Evolutionary conservation across 257 asterid species (phyloP), one percentile per base, ranked within the genome.

Genomic region (Plantago elongata): DNA sequence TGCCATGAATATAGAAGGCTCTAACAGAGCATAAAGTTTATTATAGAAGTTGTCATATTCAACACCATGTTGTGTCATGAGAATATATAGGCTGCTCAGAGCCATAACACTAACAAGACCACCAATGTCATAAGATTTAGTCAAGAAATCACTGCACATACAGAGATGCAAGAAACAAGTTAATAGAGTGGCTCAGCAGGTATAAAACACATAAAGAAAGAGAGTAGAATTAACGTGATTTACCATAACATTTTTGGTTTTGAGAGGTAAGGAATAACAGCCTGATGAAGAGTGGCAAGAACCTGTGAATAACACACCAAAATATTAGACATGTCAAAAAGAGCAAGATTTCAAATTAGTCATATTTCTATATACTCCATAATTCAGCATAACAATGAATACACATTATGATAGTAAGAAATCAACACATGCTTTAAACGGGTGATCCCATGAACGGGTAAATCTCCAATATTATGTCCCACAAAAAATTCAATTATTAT

Each of bases 31-130:
- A 66, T 92, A 92, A 47, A 92, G 94, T 77, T 92, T 89, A 72
- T 81, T 74, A 48, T 92, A 92, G 81, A 92, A 92, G 77, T 92
- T 79, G 70, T 96, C 95, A 75, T 92, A 92, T 60, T 92, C 99
- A 54, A 92, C 93, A 27, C 97, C 95, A 64, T 92, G 89, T 76
- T 87, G 85, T 59, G 97, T 92, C 97, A 92, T 87, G 74, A 92
- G 88, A 72, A 89, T 69, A 72, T 57, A 87, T 62, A 92, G 80
- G 69, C 99, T 82, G 85, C 94, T 87, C 54, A 92, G 97, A 57
- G 97, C 88, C 98, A 89, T 89, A 45, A 92, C 97, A 74, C 98
- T 92, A 71, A 86, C 81, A 34, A 92, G 95, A 64, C 98, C 98
- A 70, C 98, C 98, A 66, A 89, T 78, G 77, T 86, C 97, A 76